Evolutionary conservation across 2,329 filamentous ascomycete genomes (phyloP).

Genomic region (Hymenoscyphus linearis): DNA sequence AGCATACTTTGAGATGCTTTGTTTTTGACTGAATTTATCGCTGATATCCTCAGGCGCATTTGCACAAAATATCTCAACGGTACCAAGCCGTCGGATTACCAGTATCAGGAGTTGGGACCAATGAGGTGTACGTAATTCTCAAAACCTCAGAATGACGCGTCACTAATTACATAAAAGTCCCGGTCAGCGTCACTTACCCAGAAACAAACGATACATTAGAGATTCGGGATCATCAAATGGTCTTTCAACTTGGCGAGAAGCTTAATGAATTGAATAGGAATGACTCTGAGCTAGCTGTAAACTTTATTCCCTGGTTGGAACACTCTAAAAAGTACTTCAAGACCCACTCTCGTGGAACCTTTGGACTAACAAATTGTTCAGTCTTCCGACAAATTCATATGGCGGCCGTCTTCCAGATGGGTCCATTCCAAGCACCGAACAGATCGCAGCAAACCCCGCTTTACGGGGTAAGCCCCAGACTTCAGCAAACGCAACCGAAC

Average conservation of each 20-base stretch:
- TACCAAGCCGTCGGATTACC: conserved; percentile 52
- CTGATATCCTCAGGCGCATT: conserved; percentile 38
- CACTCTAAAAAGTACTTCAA: conserved; percentile 40
- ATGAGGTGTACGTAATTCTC: background rate
- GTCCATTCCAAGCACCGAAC: conserved; percentile 14
- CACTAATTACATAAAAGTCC: conserved; percentile 53
- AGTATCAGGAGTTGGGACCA: conserved; percentile 50
- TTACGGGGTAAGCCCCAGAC: conserved; percentile 9
- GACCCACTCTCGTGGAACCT: no score
- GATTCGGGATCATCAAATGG: conserved; percentile 58
- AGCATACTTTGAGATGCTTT: background rate
- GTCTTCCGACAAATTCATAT: conserved; percentile 11
- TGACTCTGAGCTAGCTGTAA: conserved; percentile 15
- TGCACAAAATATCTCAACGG: conserved; percentile 58
- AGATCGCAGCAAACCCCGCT: conserved; percentile 17
- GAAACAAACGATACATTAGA: conserved; percentile 34
- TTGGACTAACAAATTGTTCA: background rate
- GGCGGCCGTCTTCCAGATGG: conserved; percentile 18
- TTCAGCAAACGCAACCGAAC: conserved; percentile 20
- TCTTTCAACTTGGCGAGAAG: conserved; percentile 56
- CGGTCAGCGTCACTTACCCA: conserved; percentile 37
- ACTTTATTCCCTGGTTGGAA: conserved; percentile 55
- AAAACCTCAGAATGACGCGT: background rate
- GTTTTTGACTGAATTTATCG: background rate
- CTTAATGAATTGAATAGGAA: conserved; percentile 52